Percentiles rank a stretch among this genome's conserved stretches.
These are phyloP conservation scores for Emiliania huxleyi DNA, from an alignment of 78 protist species.

Conservation along the genomic window DNA sequence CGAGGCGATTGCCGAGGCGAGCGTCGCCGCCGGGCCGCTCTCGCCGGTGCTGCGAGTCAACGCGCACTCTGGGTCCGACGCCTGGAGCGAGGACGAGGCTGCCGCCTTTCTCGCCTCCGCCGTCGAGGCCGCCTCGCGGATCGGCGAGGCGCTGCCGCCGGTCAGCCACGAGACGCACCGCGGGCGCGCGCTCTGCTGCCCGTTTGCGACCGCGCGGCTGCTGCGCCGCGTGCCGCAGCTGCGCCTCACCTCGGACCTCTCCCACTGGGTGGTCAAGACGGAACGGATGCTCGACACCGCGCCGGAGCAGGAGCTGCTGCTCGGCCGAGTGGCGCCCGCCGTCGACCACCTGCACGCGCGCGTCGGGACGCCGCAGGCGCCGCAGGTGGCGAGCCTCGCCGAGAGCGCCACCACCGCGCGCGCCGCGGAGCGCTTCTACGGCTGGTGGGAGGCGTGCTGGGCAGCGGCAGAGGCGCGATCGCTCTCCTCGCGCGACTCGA, in stretches of 20 bases:
- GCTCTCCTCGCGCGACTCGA: not conserved
- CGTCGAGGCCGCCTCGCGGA: not conserved
- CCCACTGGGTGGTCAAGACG: not conserved
- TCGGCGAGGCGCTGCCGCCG: not conserved
- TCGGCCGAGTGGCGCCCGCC: not conserved
- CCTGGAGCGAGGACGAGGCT: not conserved
- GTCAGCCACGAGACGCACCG: slow-evolving; percentile 8
- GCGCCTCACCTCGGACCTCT: not conserved
- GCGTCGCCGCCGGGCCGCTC: not conserved
- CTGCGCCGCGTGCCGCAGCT: not conserved
- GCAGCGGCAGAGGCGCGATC: not conserved
- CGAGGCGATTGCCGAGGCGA: not conserved
- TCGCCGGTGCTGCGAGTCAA: not conserved
- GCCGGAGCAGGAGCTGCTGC: not conserved
- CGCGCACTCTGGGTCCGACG: not conserved
- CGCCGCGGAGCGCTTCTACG: slow-evolving; percentile 1
- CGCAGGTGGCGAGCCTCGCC: not conserved
- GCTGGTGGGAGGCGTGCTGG: not conserved
- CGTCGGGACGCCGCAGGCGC: slow-evolving; percentile 1
- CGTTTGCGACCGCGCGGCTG: not conserved
- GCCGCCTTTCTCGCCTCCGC: not conserved
- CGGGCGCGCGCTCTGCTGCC: not conserved
- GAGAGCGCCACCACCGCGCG: not conserved
- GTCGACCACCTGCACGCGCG: slow-evolving; percentile 12
- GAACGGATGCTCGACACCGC: not conserved